Percentiles rank a stretch among this genome's conserved stretches.
Evolutionary conservation across 768 basidiomycete genomes (phyloP).

Genomic region (Tulasnella sp.): DNA sequence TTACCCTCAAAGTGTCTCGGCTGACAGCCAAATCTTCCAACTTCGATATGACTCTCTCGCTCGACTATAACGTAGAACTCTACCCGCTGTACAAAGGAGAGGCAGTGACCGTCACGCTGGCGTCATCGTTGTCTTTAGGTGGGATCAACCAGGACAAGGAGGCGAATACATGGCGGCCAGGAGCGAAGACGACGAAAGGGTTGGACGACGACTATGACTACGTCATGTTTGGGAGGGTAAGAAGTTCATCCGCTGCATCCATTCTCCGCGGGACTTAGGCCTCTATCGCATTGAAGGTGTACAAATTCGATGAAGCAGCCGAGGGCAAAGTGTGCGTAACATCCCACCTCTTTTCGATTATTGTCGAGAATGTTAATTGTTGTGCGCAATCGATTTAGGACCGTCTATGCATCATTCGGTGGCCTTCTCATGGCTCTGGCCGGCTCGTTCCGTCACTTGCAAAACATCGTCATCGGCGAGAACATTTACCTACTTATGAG

Average conservation of each 20-base stretch:
- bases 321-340: slow-evolving; percentile 74
- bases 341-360: background rate
- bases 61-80: slow-evolving; percentile 93
- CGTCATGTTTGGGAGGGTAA: slow-evolving; percentile 97
- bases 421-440: slow-evolving; percentile 91
- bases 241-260: slow-evolving; percentile 19
- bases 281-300: slow-evolving; percentile 56
- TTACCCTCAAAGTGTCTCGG: slow-evolving; percentile 66
- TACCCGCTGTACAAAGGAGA: slow-evolving; percentile 68
- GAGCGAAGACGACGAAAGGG: slow-evolving; percentile 72
- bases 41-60: slow-evolving; percentile 85
- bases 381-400: slow-evolving; percentile 47
- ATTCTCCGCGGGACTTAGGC: background rate
- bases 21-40: slow-evolving; percentile 86
- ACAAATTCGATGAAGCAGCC: slow-evolving; percentile 87
- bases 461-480: slow-evolving; percentile 87
- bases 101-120: slow-evolving; percentile 79
- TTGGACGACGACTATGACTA: slow-evolving; percentile 97
- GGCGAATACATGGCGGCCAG: slow-evolving; percentile 81
- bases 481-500: slow-evolving; percentile 86
- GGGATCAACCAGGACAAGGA: slow-evolving; percentile 61
- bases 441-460: slow-evolving; percentile 88
- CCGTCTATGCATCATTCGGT: slow-evolving; percentile 94
- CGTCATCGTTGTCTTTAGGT: slow-evolving; percentile 67
- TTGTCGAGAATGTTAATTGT: background rate